phyloP scores from a whole-genome alignment of 495 filamentous ascomycete genomes.

The Parathielavia appendiculata region DNA sequence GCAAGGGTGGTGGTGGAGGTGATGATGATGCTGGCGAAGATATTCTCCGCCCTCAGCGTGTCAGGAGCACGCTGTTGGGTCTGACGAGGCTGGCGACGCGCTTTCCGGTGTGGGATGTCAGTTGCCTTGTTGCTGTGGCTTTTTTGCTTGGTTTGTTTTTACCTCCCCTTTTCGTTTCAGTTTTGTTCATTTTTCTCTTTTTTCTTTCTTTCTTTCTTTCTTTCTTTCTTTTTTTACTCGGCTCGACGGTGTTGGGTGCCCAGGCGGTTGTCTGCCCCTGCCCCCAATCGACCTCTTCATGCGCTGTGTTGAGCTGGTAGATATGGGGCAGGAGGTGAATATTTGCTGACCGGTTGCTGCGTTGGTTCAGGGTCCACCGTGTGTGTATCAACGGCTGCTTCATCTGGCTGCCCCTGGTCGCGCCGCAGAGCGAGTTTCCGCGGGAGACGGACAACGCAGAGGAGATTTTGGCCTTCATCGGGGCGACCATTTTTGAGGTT shows the following conservation, averaged over 20 bases:
- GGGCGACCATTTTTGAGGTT: constrained; percentile 64
- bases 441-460: constrained; percentile 44
- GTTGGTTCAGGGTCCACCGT: constrained; percentile 43
- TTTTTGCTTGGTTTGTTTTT: constrained; percentile 52
- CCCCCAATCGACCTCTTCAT: not conserved
- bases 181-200: not conserved
- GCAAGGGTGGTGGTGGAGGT: not conserved
- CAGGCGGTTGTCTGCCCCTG: too few relatives aligned
- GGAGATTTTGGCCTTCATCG: constrained; percentile 34
- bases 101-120: constrained; percentile 65
- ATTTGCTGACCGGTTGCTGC: not conserved
- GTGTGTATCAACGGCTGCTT: constrained; percentile 68
- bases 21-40: not conserved
- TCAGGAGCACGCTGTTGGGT: constrained; percentile 37
- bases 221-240: not conserved
- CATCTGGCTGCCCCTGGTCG: constrained; percentile 55
- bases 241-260: too few relatives aligned
- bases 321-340: too few relatives aligned
- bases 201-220: not conserved
- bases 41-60: too few relatives aligned
- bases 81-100: constrained; percentile 52
- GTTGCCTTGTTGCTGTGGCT: constrained; percentile 57
- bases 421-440: constrained; percentile 50
- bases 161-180: not conserved
- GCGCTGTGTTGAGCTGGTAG: too few relatives aligned